Conservation (phyloP, 2,329 filamentous ascomycete genomes). For the Grosmannia serpens region DNA sequence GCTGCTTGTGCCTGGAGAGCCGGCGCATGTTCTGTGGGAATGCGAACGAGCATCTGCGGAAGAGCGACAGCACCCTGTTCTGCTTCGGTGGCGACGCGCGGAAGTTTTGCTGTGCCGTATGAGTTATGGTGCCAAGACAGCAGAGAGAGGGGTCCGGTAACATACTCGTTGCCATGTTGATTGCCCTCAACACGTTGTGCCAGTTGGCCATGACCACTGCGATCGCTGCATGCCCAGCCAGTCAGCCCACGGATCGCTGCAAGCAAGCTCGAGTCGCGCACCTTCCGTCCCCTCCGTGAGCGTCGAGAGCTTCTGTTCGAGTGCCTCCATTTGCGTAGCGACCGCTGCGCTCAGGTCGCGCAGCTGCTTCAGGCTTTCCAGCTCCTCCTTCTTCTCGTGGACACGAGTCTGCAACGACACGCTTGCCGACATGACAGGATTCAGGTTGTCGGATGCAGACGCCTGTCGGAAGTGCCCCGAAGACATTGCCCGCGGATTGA, state of each 20-base stretch:
- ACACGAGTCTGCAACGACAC: slow-evolving; percentile 70
- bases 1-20: slow-evolving; percentile 50
- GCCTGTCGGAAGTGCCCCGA: slow-evolving; percentile 57
- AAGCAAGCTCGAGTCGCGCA: slow-evolving; percentile 17
- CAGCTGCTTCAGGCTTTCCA: slow-evolving; percentile 67
- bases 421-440: slow-evolving; percentile 28
- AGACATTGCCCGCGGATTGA: slow-evolving; percentile 26
- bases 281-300: slow-evolving; percentile 75
- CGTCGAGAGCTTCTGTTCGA: slow-evolving; percentile 68
- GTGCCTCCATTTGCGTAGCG: slow-evolving; percentile 69
- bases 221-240: slow-evolving; percentile 45
- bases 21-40: slow-evolving; percentile 68
- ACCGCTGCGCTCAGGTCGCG: slow-evolving; percentile 68
- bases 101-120: slow-evolving; percentile 49
- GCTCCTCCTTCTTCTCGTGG: slow-evolving; percentile 74
- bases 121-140: neutral
- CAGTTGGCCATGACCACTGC: slow-evolving; percentile 78
- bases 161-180: slow-evolving; percentile 77
- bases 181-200: slow-evolving; percentile 75
- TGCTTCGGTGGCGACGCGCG: slow-evolving; percentile 41
- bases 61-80: slow-evolving; percentile 35
- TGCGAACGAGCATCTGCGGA: slow-evolving; percentile 73
- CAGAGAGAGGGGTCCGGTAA: slow-evolving; percentile 5
- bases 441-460: slow-evolving; percentile 32
- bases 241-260: slow-evolving; percentile 3